Evolutionary conservation across 495 filamentous ascomycete genomes (phyloP).

Genomic region (Penicillium taxi): DNA sequence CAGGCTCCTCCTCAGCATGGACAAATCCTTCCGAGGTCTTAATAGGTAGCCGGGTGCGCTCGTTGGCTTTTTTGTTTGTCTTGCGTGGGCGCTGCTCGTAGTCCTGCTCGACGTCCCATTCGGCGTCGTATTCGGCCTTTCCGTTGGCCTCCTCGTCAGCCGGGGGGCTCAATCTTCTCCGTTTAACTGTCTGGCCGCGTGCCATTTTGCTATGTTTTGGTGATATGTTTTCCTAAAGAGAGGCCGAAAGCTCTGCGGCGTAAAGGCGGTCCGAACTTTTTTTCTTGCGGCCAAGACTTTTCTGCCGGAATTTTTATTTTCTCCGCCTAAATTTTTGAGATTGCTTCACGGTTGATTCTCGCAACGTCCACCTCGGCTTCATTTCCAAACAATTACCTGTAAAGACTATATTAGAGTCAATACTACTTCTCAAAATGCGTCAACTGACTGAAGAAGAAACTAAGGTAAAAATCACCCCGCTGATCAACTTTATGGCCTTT

Average conservation of each 20-base stretch:
- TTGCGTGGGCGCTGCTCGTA: conserved; percentile 79
- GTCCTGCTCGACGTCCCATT: conserved; percentile 85
- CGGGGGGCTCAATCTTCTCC: conserved; percentile 49
- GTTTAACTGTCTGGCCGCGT: conserved; percentile 41
- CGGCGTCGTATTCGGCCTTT: conserved; percentile 36
- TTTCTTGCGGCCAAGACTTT: conserved; percentile 3
- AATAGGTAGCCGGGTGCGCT: conserved; percentile 70
- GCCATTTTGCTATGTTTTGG: conserved; percentile 33
- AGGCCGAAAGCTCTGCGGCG: conserved; percentile 15
- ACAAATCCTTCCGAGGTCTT: conserved; percentile 70
- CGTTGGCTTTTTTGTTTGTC: conserved; percentile 58
- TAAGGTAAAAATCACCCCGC: too few relatives aligned
- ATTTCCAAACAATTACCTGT: conserved; percentile 4
- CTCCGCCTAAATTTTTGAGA: background rate
- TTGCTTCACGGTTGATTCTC: background rate
- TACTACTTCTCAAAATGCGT: conserved; percentile 51
- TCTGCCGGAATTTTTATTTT: conserved; percentile 11
- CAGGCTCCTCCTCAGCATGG: conserved; percentile 46
- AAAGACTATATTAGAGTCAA: too few relatives aligned
- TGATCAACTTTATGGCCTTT: too few relatives aligned
- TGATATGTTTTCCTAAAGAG: conserved; percentile 6
- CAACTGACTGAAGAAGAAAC: conserved; percentile 65
- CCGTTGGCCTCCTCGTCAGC: conserved; percentile 26
- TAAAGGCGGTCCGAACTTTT: conserved; percentile 15
- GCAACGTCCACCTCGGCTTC: background rate